Base-by-base conservation (phyloP, 257 asterid genomes). In the Jacaranda copaia region DNA sequence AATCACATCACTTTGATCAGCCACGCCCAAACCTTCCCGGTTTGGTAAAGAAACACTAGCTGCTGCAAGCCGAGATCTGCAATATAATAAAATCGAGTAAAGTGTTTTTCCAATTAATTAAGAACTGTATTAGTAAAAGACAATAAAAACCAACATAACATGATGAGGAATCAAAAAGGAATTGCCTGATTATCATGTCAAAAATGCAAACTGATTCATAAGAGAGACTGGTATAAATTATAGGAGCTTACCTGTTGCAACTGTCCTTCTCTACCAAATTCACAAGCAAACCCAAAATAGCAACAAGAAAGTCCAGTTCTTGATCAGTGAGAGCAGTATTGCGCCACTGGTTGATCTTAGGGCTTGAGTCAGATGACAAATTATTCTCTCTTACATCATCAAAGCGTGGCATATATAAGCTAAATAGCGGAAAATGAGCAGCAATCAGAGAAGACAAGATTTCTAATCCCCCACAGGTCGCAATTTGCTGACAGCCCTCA, bases 241-340 rank as follows among this genome's bases (percentile, higher is more conserved):
- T 48, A 70, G 67, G 14, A 72, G 78, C 59, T 69, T 73, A 90
- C 97, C 97, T 85, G 77, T 92, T 92, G 57, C 76, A 49, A 52
- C 87, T 72, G 78, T 92, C 96, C 86, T 92, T 92, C 84, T 92
- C 97, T 14, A 92, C 96, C 87, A 92, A 88, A 86, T 92, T 92
- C 83, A 92, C 97, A 49, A 92, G 94, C 80, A 90, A 85, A 9
- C 97, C 97, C 82, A 92, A 80, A 76, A 92, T 86, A 68, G 96
- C 91, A 79, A 92, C 96, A 78, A 92, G 97, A 82, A 90, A 85
- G 80, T 92, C 96, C 77, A 89, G 79, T 84, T 92, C 92, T 74
- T 87, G 90, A 79, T 90, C 97, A 72, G 88, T 82, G 63, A 92
- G 89, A 74, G 60, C 81, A 20, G 79, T 63, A 61, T 76, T 84